phyloP scores from a whole-genome alignment of 805 yeast species.

The Deakozyma indianensis region DNA sequence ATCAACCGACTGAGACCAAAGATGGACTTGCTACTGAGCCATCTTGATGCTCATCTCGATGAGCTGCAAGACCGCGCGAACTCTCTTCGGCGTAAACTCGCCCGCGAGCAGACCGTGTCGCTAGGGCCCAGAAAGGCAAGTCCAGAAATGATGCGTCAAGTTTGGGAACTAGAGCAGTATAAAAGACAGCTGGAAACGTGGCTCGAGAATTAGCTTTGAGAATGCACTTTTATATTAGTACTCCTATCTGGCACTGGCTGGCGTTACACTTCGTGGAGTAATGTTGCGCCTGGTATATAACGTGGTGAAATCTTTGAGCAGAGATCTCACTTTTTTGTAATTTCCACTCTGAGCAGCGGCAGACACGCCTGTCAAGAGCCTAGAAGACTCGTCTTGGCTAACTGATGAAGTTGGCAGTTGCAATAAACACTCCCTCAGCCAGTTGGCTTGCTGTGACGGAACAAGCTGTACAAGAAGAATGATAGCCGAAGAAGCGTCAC shows the following conservation, averaged over 20 bases:
- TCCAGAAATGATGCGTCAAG: not conserved
- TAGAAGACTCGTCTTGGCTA: constrained; percentile 47
- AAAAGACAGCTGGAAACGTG: not conserved
- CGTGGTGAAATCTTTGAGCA: constrained; percentile 49
- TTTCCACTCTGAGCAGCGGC: constrained; percentile 39
- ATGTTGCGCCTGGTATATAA: not conserved
- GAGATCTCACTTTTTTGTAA: constrained; percentile 53
- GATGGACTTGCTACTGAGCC: not conserved
- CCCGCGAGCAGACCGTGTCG: not conserved
- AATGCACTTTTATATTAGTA: too few relatives aligned
- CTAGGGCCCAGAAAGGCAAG: not conserved
- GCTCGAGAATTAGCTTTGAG: not conserved
- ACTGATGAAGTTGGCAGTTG: constrained; percentile 47
- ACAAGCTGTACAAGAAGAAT: constrained; percentile 44
- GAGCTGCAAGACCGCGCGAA: not conserved
- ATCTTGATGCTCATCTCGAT: not conserved
- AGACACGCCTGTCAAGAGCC: constrained; percentile 27
- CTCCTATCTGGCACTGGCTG: too few relatives aligned
- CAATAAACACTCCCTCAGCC: constrained; percentile 37
- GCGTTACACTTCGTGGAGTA: constrained; percentile 13
- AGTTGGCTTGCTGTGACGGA: constrained; percentile 35
- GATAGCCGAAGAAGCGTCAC: constrained; percentile 44
- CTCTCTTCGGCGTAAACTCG: not conserved
- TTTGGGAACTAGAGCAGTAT: not conserved
- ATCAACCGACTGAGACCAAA: not conserved